Conservation (phyloP, 352 stramenopile genomes). For the Peronospora farinosa region DNA sequence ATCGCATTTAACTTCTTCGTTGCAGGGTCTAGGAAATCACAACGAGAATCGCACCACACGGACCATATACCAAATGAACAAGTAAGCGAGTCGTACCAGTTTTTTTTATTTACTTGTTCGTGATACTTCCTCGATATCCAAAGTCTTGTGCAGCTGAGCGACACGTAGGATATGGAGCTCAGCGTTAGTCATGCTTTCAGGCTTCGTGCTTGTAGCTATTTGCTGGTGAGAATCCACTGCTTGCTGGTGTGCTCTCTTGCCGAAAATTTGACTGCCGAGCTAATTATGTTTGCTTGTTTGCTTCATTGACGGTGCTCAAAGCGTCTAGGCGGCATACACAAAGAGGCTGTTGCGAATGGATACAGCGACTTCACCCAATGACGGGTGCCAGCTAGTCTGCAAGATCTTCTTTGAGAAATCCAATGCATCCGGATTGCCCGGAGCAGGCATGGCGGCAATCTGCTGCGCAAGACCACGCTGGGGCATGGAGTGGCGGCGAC, state of each 20-base stretch:
- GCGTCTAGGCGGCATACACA: constrained; percentile 56
- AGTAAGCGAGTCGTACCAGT: neutral
- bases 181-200: constrained; percentile 9
- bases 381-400: constrained; percentile 81
- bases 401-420: constrained; percentile 86
- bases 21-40: no score
- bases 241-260: constrained; percentile 13
- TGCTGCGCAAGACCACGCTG: constrained; percentile 60
- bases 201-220: constrained; percentile 14
- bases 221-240: constrained; percentile 6
- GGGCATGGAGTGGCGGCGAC: constrained; percentile 62
- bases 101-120: constrained; percentile 17
- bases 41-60: no score
- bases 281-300: constrained; percentile 1
- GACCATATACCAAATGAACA: neutral
- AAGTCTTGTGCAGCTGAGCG: neutral
- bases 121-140: constrained; percentile 24
- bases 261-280: constrained; percentile 8
- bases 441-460: constrained; percentile 31
- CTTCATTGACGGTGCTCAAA: neutral
- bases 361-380: constrained; percentile 70
- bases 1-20: no score
- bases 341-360: constrained; percentile 81
- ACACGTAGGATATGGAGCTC: constrained; percentile 2
- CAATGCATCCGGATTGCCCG: constrained; percentile 42